A percentile compares a stretch with the other conserved stretches of the same genome.
These are phyloP conservation scores for Claviceps purpurea DNA, from an alignment of 2,329 filamentous ascomycete genomes.

Conservation along the genomic window DNA sequence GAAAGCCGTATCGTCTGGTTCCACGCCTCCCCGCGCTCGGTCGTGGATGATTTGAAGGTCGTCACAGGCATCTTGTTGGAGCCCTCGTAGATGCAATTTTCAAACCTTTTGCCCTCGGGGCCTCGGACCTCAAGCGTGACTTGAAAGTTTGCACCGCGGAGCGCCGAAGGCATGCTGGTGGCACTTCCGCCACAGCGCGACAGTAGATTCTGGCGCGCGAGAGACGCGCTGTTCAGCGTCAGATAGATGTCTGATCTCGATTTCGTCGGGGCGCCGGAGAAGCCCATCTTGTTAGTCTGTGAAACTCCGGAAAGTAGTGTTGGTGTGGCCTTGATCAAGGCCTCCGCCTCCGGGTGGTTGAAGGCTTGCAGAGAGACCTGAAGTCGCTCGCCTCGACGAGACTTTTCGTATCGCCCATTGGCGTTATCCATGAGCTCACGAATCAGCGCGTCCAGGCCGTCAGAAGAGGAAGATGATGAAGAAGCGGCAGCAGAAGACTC, in stretches of 20 bases:
- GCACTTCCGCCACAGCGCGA: conserved; percentile 61
- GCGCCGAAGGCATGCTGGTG: conserved; percentile 48
- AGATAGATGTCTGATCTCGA: conserved; percentile 90
- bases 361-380: conserved; percentile 73
- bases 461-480: conserved; percentile 24
- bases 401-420: conserved; percentile 62
- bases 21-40: conserved; percentile 72
- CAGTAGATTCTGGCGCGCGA: conserved; percentile 62
- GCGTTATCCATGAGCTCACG: conserved; percentile 59
- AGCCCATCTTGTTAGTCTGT: conserved; percentile 80
- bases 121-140: conserved; percentile 80
- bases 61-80: conserved; percentile 70
- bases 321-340: conserved; percentile 72
- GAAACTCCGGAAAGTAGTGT: conserved; percentile 71
- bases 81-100: conserved; percentile 75
- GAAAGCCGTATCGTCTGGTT: conserved; percentile 75
- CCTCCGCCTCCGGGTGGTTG: conserved; percentile 61
- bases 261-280: conserved; percentile 81
- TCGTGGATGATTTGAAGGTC: conserved; percentile 76
- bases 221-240: conserved; percentile 64
- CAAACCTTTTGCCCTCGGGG: conserved; percentile 64
- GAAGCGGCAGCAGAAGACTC: conserved; percentile 23
- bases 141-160: conserved; percentile 64
- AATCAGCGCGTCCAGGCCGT: conserved; percentile 63
- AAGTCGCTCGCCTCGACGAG: conserved; percentile 58